Evolutionary conservation across 176 grass and related monocot species (phyloP).

Genomic region (Eremochloa ophiuroides): DNA sequence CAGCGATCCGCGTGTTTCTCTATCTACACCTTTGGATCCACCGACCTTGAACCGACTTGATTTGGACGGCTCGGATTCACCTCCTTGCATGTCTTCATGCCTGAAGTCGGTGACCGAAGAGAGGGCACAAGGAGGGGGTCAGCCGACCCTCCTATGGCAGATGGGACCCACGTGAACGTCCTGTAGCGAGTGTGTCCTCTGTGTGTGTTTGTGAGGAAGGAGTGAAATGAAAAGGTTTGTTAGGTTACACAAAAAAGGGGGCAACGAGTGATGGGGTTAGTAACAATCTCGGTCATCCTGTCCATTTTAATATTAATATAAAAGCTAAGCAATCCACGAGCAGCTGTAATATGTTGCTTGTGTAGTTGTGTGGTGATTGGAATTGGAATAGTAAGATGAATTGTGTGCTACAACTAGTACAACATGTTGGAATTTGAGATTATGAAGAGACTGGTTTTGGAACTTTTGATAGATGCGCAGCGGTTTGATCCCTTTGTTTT

Average conservation of each 20-base stretch:
- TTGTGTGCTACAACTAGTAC: neutral
- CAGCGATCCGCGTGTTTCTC: too few relatives aligned
- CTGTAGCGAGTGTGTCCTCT: too few relatives aligned
- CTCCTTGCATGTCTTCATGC: too few relatives aligned
- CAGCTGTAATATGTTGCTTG: neutral
- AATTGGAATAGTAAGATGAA: neutral
- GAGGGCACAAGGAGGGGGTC: too few relatives aligned
- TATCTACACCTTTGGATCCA: too few relatives aligned
- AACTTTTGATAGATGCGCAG: neutral
- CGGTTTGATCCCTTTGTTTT: neutral
- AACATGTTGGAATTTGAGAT: neutral
- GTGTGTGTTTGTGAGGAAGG: neutral
- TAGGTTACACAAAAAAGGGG: slow-evolving; percentile 10
- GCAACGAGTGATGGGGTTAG: slow-evolving; percentile 42
- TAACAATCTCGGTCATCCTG: slow-evolving; percentile 48
- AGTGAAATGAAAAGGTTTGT: slow-evolving; percentile 23
- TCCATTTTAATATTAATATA: neutral
- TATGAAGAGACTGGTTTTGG: neutral
- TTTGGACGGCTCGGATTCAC: too few relatives aligned
- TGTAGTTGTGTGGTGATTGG: neutral
- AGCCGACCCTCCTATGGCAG: too few relatives aligned
- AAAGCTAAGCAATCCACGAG: neutral
- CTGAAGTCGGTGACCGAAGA: too few relatives aligned
- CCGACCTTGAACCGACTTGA: too few relatives aligned
- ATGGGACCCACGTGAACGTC: too few relatives aligned